phyloP scores from a whole-genome alignment of 805 yeast species.

The Candida nanaspora region DNA sequence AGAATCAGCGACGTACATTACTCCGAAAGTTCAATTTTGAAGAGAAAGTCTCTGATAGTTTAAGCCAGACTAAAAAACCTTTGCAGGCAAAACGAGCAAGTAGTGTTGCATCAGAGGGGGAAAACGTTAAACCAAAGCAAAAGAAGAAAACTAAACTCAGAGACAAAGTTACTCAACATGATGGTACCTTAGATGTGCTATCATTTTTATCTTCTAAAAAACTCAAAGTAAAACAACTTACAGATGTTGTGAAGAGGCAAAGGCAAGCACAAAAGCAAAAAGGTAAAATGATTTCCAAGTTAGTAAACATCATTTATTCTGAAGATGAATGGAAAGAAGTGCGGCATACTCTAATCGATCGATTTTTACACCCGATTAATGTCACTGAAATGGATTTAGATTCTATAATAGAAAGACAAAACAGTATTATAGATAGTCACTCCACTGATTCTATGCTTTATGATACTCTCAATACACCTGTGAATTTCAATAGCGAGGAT shows the following conservation, averaged over 20 bases:
- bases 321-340: background rate
- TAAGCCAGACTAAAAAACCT: background rate
- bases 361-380: background rate
- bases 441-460: slow-evolving; percentile 1
- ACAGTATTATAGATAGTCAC: background rate
- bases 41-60: background rate
- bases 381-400: slow-evolving; percentile 6
- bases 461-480: slow-evolving; percentile 5
- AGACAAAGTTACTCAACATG: background rate
- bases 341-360: background rate
- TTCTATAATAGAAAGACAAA: background rate
- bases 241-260: slow-evolving; percentile 13
- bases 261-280: slow-evolving; percentile 16
- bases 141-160: background rate
- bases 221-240: background rate
- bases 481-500: slow-evolving; percentile 12
- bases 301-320: background rate
- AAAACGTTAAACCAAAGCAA: too few relatives aligned
- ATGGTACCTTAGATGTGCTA: background rate
- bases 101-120: too few relatives aligned
- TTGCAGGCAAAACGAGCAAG: too few relatives aligned
- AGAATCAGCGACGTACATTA: background rate
- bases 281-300: slow-evolving; percentile 1
- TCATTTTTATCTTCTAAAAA: background rate
- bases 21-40: background rate